These are phyloP conservation scores for Paraphoma chrysanthemicola DNA, from an alignment of 2,329 filamentous ascomycete genomes.

Conservation along the genomic window DNA sequence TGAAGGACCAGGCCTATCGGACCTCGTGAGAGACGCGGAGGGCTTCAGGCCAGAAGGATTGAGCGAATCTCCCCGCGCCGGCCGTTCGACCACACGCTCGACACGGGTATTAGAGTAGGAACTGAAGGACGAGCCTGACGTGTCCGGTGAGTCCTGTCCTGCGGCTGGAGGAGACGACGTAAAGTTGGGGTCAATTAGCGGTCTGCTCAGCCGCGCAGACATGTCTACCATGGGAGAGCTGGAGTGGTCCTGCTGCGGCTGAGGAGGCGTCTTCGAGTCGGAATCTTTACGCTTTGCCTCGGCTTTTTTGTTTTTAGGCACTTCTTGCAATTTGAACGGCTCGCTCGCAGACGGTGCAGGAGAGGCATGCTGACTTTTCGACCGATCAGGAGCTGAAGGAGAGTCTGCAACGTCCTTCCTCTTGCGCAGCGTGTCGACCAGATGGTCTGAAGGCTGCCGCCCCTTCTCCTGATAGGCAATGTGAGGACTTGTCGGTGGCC, in stretches of 20 bases:
- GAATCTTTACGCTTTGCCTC: slow-evolving; percentile 55
- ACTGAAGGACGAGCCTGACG: slow-evolving; percentile 46
- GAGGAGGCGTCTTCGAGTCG: slow-evolving; percentile 48
- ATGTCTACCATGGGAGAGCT: slow-evolving; percentile 52
- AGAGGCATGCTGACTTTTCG: slow-evolving; percentile 45
- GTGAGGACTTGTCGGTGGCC: slow-evolving; percentile 72
- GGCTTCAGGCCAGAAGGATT: slow-evolving; percentile 53
- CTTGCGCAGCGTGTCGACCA: slow-evolving; percentile 62
- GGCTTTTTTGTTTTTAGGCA: slow-evolving; percentile 69
- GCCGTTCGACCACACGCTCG: slow-evolving; percentile 52
- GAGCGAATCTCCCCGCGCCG: slow-evolving; percentile 68
- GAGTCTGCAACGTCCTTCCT: slow-evolving; percentile 46
- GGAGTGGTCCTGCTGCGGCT: slow-evolving; percentile 29
- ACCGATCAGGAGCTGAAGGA: slow-evolving; percentile 58
- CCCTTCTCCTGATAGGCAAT: slow-evolving; percentile 90
- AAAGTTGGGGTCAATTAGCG: slow-evolving; percentile 42
- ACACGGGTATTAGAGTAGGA: slow-evolving; percentile 19
- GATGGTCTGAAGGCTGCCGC: slow-evolving; percentile 68
- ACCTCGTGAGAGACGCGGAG: slow-evolving; percentile 58
- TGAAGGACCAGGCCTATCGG: slow-evolving; percentile 61
- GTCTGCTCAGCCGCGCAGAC: slow-evolving; percentile 40
- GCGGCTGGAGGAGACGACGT: slow-evolving; percentile 49
- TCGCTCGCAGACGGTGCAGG: slow-evolving; percentile 45
- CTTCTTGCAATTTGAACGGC: slow-evolving; percentile 79
- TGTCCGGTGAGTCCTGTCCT: slow-evolving; percentile 42